Evolutionary conservation across 108 stramenopile species (phyloP).

Genomic region (Ochromonas danica): DNA sequence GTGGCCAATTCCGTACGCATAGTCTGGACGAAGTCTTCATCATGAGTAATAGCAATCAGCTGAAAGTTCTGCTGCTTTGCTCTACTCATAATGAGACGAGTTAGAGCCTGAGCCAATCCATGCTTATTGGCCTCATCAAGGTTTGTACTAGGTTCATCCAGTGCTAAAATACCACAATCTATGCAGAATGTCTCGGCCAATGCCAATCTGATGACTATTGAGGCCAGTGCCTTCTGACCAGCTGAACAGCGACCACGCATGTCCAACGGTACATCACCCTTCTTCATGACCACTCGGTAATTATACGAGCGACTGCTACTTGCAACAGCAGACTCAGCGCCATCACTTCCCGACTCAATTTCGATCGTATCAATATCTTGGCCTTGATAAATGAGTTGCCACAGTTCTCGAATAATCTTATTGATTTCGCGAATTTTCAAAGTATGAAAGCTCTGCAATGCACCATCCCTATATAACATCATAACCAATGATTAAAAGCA

Average conservation of each 20-base stretch:
- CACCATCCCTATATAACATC: conserved; percentile 59
- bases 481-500: not conserved
- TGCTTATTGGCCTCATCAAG: conserved; percentile 85
- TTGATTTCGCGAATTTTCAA: conserved; percentile 97
- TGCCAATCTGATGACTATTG: conserved; percentile 97
- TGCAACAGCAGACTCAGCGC: conserved; percentile 59
- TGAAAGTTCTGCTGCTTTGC: conserved; percentile 89
- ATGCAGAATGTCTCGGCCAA: conserved; percentile 96
- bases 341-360: conserved; percentile 81
- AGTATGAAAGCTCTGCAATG: conserved; percentile 81
- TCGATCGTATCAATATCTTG: conserved; percentile 94
- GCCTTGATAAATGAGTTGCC: conserved; percentile 93
- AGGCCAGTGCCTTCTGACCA: conserved; percentile 45
- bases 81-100: conserved; percentile 83
- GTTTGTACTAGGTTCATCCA: conserved; percentile 97
- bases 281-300: conserved; percentile 90
- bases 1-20: conserved; percentile 82
- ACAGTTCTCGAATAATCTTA: conserved; percentile 91
- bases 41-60: conserved; percentile 95
- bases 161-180: conserved; percentile 87
- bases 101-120: conserved; percentile 87
- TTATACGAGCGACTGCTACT: conserved; percentile 72
- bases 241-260: conserved; percentile 94
- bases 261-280: conserved; percentile 63
- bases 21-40: conserved; percentile 93